Percentiles rank a stretch among this genome's conserved stretches.
phyloP scores from a whole-genome alignment of 768 basidiomycete species.

The Lactarius deliciosus region DNA sequence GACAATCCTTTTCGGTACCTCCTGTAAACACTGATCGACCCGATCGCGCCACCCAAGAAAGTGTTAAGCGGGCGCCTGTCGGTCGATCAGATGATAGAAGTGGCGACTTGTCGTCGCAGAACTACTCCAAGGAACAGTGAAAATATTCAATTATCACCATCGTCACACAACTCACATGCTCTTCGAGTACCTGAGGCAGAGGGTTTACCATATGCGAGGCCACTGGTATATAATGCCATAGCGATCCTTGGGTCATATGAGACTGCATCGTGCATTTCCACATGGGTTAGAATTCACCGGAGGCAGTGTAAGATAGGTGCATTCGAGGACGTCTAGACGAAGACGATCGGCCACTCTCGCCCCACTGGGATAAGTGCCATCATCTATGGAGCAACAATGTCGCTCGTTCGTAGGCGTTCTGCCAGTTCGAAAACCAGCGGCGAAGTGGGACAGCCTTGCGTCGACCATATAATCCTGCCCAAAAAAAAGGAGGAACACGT shows the following conservation, averaged over 20 bases:
- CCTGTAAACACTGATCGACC: conserved; percentile 10
- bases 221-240: conserved; percentile 1
- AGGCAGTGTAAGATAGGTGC: conserved; percentile 15
- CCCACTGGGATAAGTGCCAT: neutral
- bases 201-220: conserved; percentile 14
- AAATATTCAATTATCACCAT: neutral
- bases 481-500: neutral
- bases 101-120: conserved; percentile 2
- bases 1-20: conserved; percentile 15
- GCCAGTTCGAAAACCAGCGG: conserved; percentile 66
- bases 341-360: neutral
- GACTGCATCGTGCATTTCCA: conserved; percentile 20
- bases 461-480: conserved; percentile 58
- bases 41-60: conserved; percentile 14
- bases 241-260: conserved; percentile 13
- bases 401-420: conserved; percentile 37
- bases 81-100: neutral
- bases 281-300: conserved; percentile 11
- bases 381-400: conserved; percentile 11
- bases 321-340: conserved; percentile 7
- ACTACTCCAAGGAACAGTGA: neutral
- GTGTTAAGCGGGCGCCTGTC: neutral
- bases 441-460: conserved; percentile 75
- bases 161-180: neutral
- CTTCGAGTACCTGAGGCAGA: conserved; percentile 19